These are phyloP conservation scores for Kazachstania taianensis DNA, from an alignment of 805 yeast genomes.

Conservation along the genomic window DNA sequence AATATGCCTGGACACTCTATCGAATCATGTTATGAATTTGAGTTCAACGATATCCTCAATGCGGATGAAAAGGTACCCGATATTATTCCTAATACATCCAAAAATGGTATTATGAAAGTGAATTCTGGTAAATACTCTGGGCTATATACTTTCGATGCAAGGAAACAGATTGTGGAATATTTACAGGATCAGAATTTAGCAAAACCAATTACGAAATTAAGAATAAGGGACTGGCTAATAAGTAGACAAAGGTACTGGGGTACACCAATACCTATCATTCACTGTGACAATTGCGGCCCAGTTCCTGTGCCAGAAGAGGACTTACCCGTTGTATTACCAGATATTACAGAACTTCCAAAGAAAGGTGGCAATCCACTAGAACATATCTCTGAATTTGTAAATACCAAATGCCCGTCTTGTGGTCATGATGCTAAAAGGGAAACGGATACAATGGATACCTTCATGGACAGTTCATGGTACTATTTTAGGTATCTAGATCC, in stretches of 20 bases:
- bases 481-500: constrained; percentile 77
- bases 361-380: constrained; percentile 60
- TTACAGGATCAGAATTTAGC: neutral
- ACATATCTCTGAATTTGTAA: constrained; percentile 54
- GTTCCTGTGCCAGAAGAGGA: constrained; percentile 88
- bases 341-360: constrained; percentile 38
- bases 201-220: constrained; percentile 39
- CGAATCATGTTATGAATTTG: constrained; percentile 39
- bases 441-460: constrained; percentile 97
- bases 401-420: constrained; percentile 76
- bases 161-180: neutral
- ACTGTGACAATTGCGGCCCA: constrained; percentile 76
- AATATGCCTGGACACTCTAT: constrained; percentile 42
- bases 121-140: constrained; percentile 45
- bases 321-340: constrained; percentile 75
- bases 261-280: constrained; percentile 91
- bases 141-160: neutral
- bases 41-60: neutral
- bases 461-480: constrained; percentile 97
- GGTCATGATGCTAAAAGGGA: constrained; percentile 67
- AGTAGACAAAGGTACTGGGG: constrained; percentile 98
- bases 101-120: constrained; percentile 39
- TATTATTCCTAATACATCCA: constrained; percentile 30
- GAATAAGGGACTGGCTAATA: constrained; percentile 87
- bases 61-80: neutral